These are phyloP conservation scores for Geosmithia morbida DNA, from an alignment of 2,329 filamentous ascomycete genomes.

Conservation along the genomic window DNA sequence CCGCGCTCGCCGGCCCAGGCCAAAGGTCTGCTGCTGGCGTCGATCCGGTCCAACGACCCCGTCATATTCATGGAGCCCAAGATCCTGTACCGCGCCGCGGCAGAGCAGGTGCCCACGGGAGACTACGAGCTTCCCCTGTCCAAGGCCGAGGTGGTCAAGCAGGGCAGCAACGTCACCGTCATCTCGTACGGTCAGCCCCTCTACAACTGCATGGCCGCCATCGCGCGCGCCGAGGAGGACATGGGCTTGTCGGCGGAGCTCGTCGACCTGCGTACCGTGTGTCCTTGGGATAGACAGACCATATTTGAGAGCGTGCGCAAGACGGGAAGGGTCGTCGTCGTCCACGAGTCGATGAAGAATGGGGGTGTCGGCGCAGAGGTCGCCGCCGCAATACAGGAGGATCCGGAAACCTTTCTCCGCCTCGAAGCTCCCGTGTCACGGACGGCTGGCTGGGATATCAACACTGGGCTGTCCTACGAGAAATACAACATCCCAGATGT, in stretches of 20 bases:
- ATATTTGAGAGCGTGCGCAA: slow-evolving; percentile 73
- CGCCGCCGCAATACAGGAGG: slow-evolving; percentile 75
- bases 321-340: slow-evolving; percentile 74
- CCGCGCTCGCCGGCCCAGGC: slow-evolving; percentile 77
- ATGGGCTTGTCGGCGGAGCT: slow-evolving; percentile 66
- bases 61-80: slow-evolving; percentile 93
- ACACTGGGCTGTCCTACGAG: slow-evolving; percentile 67
- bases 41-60: slow-evolving; percentile 71
- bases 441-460: slow-evolving; percentile 82
- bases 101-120: slow-evolving; percentile 76
- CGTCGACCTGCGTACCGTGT: slow-evolving; percentile 77
- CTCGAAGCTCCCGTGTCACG: slow-evolving; percentile 76
- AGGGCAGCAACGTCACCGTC: slow-evolving; percentile 68
- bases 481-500: slow-evolving; percentile 75
- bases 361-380: slow-evolving; percentile 82
- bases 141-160: slow-evolving; percentile 72
- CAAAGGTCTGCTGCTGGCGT: slow-evolving; percentile 68
- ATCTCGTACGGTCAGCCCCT: slow-evolving; percentile 83
- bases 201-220: slow-evolving; percentile 68
- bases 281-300: slow-evolving; percentile 79
- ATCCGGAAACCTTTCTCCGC: slow-evolving; percentile 57
- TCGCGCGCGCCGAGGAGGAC: slow-evolving; percentile 60
- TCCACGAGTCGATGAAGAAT: slow-evolving; percentile 88
- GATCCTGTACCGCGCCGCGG: slow-evolving; percentile 78
- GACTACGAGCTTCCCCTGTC: slow-evolving; percentile 73